Evolutionary conservation across 2,329 filamentous ascomycete genomes (phyloP).

Genomic region (Uncinocarpus reesii): DNA sequence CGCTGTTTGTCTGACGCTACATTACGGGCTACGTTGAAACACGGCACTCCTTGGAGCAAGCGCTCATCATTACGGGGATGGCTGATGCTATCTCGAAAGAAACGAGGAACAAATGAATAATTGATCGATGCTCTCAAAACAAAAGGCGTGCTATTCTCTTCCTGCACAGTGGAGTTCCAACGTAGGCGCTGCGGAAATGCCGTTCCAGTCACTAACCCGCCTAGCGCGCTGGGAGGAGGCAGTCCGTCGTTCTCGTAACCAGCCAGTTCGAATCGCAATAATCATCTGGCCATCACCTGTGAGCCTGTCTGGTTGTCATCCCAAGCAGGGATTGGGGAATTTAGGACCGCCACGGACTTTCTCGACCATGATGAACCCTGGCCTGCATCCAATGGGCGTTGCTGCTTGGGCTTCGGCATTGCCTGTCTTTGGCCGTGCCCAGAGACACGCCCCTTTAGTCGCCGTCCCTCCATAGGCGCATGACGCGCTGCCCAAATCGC

Average conservation of each 20-base stretch:
- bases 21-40: too few relatives aligned
- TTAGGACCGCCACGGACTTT: not conserved
- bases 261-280: conserved; percentile 4
- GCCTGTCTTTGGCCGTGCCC: not conserved
- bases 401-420: not conserved
- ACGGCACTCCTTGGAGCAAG: too few relatives aligned
- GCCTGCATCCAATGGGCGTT: not conserved
- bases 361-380: not conserved
- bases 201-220: conserved; percentile 1
- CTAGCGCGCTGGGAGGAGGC: conserved; percentile 3
- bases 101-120: too few relatives aligned
- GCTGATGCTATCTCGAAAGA: too few relatives aligned
- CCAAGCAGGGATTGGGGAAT: too few relatives aligned
- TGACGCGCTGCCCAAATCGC: not conserved
- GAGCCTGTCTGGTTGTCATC: too few relatives aligned
- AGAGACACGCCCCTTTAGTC: not conserved
- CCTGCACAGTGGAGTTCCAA: too few relatives aligned
- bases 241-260: not conserved
- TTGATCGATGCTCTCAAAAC: too few relatives aligned
- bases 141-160: too few relatives aligned
- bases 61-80: too few relatives aligned
- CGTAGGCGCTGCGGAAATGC: not conserved
- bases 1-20: too few relatives aligned
- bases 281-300: too few relatives aligned
- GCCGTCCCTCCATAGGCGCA: conserved; percentile 6